These are phyloP conservation scores for Lipomyces mesembrius DNA, from an alignment of 805 yeast genomes.

Conservation along the genomic window DNA sequence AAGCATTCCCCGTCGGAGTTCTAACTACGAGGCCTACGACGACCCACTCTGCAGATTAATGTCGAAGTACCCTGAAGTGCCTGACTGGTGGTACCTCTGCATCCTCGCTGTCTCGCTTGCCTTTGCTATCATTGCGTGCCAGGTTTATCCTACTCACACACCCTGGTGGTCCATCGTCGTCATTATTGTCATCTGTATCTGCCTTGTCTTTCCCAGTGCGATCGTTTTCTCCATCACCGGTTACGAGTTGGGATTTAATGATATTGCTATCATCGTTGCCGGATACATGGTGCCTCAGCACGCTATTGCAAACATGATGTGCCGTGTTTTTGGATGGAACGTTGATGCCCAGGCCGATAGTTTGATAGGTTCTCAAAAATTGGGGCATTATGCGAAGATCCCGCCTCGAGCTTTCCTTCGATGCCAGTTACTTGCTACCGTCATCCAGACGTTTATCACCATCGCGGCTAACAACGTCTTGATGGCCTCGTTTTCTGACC, in stretches of 20 bases:
- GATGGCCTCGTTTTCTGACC: conserved; percentile 34
- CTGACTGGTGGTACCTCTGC: conserved; percentile 54
- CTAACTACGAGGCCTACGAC: conserved; percentile 18
- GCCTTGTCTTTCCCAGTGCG: conserved; percentile 65
- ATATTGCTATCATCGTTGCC: conserved; percentile 64
- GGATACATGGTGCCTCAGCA: conserved; percentile 56
- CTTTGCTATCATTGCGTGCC: conserved; percentile 51
- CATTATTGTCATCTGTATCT: conserved; percentile 58
- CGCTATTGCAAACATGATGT: conserved; percentile 55
- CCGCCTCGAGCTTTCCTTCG: conserved; percentile 65
- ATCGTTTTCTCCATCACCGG: conserved; percentile 68
- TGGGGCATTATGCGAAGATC: conserved; percentile 67
- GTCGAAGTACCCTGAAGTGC: conserved; percentile 50
- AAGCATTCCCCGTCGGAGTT: conserved; percentile 40
- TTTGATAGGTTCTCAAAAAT: conserved; percentile 60
- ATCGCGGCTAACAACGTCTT: conserved; percentile 57
- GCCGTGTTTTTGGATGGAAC: conserved; percentile 62
- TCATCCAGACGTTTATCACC: conserved; percentile 52
- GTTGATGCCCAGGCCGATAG: conserved; percentile 60
- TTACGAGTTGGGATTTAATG: conserved; percentile 63
- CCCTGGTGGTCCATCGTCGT: conserved; percentile 66
- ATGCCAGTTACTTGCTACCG: conserved; percentile 54
- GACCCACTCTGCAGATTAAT: conserved; percentile 50
- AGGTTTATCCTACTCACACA: conserved; percentile 54
- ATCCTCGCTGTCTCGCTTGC: conserved; percentile 54